Percentiles rank a stretch among this genome's conserved stretches.
Conservation (phyloP, 768 basidiomycete genomes). For the Phlebiopsis gigantea region DNA sequence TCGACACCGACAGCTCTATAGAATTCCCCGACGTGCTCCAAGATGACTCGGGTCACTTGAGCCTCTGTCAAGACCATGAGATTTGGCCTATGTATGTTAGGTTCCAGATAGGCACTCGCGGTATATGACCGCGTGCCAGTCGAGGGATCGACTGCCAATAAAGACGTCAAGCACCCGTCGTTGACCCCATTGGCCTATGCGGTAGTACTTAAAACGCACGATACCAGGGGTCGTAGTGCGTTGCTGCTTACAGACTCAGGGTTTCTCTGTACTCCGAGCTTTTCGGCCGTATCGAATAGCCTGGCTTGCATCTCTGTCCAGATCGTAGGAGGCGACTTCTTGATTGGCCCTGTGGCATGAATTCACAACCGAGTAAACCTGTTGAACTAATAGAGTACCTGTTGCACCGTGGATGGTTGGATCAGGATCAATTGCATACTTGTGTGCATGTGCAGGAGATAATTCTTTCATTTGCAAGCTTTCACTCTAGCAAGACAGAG, state of each 20-base stretch:
- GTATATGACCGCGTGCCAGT: neutral
- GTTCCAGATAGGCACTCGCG: neutral
- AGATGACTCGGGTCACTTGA: neutral
- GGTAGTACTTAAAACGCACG: no score
- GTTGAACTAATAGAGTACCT: neutral
- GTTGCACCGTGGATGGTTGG: neutral
- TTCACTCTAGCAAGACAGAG: neutral
- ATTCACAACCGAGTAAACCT: no score
- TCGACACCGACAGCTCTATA: neutral
- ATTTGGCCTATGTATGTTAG: neutral
- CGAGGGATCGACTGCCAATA: neutral
- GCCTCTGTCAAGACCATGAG: neutral
- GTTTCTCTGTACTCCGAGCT: neutral
- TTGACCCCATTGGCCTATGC: neutral
- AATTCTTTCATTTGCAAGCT: neutral
- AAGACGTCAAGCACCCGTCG: neutral
- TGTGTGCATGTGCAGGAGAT: no score
- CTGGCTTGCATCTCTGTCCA: neutral
- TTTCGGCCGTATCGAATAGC: neutral
- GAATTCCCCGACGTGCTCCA: neutral
- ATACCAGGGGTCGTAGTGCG: neutral
- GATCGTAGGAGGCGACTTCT: neutral
- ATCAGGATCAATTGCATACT: neutral
- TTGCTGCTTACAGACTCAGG: neutral
- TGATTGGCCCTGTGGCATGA: neutral